These are phyloP conservation scores for Myxozyma geophila DNA, from an alignment of 805 yeast genomes.

Conservation along the genomic window DNA sequence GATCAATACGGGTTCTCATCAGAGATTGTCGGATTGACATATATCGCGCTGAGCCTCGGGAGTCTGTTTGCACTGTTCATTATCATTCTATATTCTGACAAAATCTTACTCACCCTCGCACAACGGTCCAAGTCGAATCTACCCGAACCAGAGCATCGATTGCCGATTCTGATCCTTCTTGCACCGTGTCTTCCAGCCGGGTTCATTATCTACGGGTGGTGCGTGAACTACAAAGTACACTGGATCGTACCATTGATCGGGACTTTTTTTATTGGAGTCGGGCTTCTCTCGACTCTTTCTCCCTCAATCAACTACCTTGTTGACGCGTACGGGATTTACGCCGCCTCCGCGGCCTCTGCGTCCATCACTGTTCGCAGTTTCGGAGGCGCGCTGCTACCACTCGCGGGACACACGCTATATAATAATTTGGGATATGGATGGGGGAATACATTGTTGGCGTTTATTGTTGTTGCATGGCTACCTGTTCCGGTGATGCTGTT, in stretches of 20 bases:
- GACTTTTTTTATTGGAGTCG: slow-evolving; percentile 61
- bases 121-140: slow-evolving; percentile 55
- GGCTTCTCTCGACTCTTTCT: slow-evolving; percentile 64
- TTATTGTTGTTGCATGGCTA: slow-evolving; percentile 61
- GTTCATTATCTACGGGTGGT: slow-evolving; percentile 71
- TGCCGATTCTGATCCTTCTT: slow-evolving; percentile 56
- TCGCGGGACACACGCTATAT: slow-evolving; percentile 59
- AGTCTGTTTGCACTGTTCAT: slow-evolving; percentile 55
- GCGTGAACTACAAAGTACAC: slow-evolving; percentile 57
- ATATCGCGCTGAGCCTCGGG: slow-evolving; percentile 61
- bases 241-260: slow-evolving; percentile 72
- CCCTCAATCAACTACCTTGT: slow-evolving; percentile 68
- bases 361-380: slow-evolving; percentile 69
- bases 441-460: slow-evolving; percentile 57
- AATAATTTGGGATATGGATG: slow-evolving; percentile 31
- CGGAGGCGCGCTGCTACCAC: slow-evolving; percentile 70
- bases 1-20: slow-evolving; percentile 54
- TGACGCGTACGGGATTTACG: slow-evolving; percentile 68
- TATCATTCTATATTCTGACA: slow-evolving; percentile 55
- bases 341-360: slow-evolving; percentile 73
- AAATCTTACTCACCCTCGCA: slow-evolving; percentile 48
- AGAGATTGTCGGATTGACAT: slow-evolving; percentile 60
- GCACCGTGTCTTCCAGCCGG: slow-evolving; percentile 63
- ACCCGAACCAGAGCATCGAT: slow-evolving; percentile 63
- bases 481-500: slow-evolving; percentile 54